Evolutionary conservation across 306 rosid genomes (phyloP).

Genomic region (Lathyrus oleraceus): DNA sequence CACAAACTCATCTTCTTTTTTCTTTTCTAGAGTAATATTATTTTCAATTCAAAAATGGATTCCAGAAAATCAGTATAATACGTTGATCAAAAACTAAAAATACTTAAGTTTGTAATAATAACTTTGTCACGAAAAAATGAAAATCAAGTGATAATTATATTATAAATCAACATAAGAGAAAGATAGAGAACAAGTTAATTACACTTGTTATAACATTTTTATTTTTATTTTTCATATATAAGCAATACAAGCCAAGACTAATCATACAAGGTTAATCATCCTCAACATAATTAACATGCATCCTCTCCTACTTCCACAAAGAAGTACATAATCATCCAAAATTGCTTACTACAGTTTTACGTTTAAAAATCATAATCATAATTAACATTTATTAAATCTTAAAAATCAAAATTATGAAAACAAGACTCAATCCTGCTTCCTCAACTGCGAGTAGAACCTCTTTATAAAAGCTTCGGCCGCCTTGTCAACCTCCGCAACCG

Average conservation of each 20-base stretch:
- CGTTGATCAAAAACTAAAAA: neutral
- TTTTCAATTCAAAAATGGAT: neutral
- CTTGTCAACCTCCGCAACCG: constrained; percentile 57
- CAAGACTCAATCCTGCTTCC: constrained; percentile 42
- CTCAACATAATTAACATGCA: constrained; percentile 27
- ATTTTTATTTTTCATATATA: constrained; percentile 25
- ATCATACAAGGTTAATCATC: constrained; percentile 15
- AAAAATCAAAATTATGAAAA: neutral
- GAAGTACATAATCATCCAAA: constrained; percentile 24
- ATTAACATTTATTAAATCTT: neutral
- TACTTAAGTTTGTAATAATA: neutral
- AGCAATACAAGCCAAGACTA: neutral
- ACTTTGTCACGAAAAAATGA: neutral
- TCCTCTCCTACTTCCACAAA: constrained; percentile 2
- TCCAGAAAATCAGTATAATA: neutral
- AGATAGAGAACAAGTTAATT: neutral
- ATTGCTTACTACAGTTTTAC: neutral
- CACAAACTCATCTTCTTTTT: neutral
- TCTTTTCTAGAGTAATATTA: neutral
- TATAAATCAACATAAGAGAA: neutral
- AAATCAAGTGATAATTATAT: neutral
- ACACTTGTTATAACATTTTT: neutral
- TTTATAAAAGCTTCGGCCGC: constrained; percentile 83
- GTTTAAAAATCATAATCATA: neutral
- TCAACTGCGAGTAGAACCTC: constrained; percentile 68